Base-by-base conservation (phyloP, 495 filamentous ascomycete species). In the Tuber indicum region DNA sequence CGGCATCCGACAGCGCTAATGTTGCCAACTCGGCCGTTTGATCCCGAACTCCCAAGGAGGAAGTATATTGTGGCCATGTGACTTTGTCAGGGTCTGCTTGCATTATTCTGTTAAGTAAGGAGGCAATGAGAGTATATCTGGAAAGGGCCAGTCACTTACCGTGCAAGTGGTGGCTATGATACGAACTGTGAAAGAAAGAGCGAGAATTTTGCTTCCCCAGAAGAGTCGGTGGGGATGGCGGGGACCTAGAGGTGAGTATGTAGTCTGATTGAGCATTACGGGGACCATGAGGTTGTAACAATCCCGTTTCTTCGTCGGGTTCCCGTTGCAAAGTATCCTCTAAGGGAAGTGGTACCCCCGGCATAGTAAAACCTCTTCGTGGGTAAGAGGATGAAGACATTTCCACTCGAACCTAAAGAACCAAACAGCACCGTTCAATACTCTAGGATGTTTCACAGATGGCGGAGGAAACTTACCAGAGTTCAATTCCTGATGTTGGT, bases 1-100 rank as follows among this genome's bases (percentile, higher is more conserved):
- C 49, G 74, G 88, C 87, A 81, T 91, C 89, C 73, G 92, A 93
- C 46, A 98, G 87, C n/a, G 92, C 92, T 79, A 92, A 92, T 9
- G 89, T 93, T 41, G 96, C 95, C 47, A 99, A 88, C 83, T 97
- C 93, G 46, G 94, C 94, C 2, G 96, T 97, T 82, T 97, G 91
- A 83, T 97, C 92, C 74, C 96, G 91, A 19, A 99, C 92, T 75
- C 81, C 78, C 39, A 74, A 81, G 26, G 78, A 83, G 26, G 81
- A 82, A 66, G 58, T 66, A 49, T 82, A 82, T 70, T 82, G 81
- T 43, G 81, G 81, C 81, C 81, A 82, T 62, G 74, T 72, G 19
- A 62, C 47, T 74, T 74, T 80, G 76, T 80, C 78, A 43, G 78
- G 71, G 62, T 74, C 78, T 80, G 17, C 41, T 10, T 66, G 47